These are phyloP conservation scores for Saccharomycopsis fibuligera DNA, from an alignment of 805 yeast genomes.

Conservation along the genomic window DNA sequence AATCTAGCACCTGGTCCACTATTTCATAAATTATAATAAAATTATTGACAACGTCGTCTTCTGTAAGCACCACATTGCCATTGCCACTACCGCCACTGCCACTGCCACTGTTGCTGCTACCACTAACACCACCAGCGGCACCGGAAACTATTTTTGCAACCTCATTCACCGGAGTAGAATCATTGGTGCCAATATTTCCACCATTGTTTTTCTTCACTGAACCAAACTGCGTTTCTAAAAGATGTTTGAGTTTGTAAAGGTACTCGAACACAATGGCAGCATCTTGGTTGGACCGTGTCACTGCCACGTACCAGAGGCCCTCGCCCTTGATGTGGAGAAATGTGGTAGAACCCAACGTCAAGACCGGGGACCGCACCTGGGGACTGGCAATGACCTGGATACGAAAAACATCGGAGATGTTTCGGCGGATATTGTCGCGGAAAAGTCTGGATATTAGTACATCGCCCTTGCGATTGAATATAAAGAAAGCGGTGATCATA, in stretches of 20 bases:
- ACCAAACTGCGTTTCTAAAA: conserved; percentile 40
- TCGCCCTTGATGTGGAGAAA: conserved; percentile 67
- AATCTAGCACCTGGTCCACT: conserved; percentile 68
- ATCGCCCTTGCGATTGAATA: conserved; percentile 78
- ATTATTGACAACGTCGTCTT: conserved; percentile 51
- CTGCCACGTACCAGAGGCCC: conserved; percentile 75
- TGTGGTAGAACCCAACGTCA: conserved; percentile 89
- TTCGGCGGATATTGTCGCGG: conserved; percentile 69
- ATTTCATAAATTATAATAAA: conserved; percentile 69
- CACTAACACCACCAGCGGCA: conserved; percentile 22
- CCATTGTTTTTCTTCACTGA: background rate
- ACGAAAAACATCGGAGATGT: conserved; percentile 83
- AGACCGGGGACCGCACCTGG: conserved; percentile 54
- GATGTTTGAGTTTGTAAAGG: conserved; percentile 51
- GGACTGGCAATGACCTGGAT: conserved; percentile 68
- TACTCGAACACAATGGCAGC: conserved; percentile 77
- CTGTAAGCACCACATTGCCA: conserved; percentile 30
- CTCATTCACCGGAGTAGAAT: background rate
- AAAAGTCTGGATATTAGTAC: conserved; percentile 68
- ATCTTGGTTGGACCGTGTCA: conserved; percentile 85
- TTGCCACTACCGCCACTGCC: conserved; percentile 21
- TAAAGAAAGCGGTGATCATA: conserved; percentile 81
- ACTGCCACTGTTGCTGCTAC: background rate
- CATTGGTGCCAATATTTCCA: conserved; percentile 4
- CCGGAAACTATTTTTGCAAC: conserved; percentile 24